Percentiles rank a stretch among this genome's conserved stretches.
Evolutionary conservation across 2,329 filamentous ascomycete species (phyloP).

Genomic region (Diplodia seriata): DNA sequence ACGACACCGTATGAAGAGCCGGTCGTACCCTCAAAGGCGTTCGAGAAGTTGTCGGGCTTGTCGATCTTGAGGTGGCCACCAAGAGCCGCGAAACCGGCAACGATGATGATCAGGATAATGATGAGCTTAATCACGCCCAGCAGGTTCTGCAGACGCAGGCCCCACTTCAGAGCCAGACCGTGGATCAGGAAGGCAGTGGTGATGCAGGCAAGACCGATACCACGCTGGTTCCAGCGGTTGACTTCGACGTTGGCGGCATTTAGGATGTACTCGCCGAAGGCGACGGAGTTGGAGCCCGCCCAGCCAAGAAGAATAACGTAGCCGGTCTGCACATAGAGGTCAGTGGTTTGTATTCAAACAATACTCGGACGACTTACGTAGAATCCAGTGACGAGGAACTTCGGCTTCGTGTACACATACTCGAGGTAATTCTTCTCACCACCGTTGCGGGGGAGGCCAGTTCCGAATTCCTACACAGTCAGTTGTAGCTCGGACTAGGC

Average conservation of each 20-base stretch:
- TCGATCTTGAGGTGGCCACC: slow-evolving; percentile 66
- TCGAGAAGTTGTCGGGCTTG: slow-evolving; percentile 67
- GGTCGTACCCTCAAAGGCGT: slow-evolving; percentile 71
- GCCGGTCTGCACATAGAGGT: slow-evolving; percentile 43
- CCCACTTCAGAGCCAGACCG: slow-evolving; percentile 68
- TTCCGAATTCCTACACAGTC: slow-evolving; percentile 70
- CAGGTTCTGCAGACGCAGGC: slow-evolving; percentile 70
- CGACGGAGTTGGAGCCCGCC: slow-evolving; percentile 71
- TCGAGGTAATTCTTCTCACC: slow-evolving; percentile 74
- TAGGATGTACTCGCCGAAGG: slow-evolving; percentile 75
- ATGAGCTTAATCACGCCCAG: slow-evolving; percentile 71
- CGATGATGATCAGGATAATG: slow-evolving; percentile 69
- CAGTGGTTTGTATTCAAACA: slow-evolving; percentile 37
- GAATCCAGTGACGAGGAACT: slow-evolving; percentile 65
- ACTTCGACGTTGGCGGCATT: slow-evolving; percentile 69
- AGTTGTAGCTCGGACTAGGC: slow-evolving; percentile 63
- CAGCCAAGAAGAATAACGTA: slow-evolving; percentile 68
- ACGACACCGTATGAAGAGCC: slow-evolving; percentile 71
- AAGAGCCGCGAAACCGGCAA: slow-evolving; percentile 67
- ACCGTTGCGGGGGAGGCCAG: slow-evolving; percentile 68
- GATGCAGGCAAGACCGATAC: slow-evolving; percentile 70
- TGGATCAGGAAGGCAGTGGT: slow-evolving; percentile 71
- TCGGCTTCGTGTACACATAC: slow-evolving; percentile 66
- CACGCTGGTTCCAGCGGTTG: slow-evolving; percentile 71
- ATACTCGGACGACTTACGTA: slow-evolving; percentile 47